These are phyloP conservation scores for Theobroma cacao DNA, from an alignment of 345 rosid species.

Conservation along the genomic window DNA sequence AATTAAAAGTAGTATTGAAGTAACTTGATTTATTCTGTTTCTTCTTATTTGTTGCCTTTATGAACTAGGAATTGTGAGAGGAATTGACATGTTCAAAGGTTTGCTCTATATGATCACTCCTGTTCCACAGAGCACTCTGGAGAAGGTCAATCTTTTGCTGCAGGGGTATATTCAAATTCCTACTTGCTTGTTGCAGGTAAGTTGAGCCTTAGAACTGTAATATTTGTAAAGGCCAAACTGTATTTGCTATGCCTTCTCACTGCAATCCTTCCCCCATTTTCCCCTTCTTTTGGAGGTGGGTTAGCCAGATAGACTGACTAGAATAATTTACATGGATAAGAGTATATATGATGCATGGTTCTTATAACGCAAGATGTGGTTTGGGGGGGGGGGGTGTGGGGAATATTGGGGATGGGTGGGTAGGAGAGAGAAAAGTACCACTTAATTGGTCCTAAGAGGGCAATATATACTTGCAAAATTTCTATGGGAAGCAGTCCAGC, in stretches of 20 bases:
- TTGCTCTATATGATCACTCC: constrained; percentile 79
- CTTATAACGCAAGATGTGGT: not conserved
- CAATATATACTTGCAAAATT: not conserved
- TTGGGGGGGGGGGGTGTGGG: too few species aligned
- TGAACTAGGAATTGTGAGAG: constrained; percentile 82
- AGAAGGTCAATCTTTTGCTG: constrained; percentile 73
- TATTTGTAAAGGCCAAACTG: not conserved
- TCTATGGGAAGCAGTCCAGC: not conserved
- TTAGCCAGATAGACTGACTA: not conserved
- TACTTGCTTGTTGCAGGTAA: constrained; percentile 75
- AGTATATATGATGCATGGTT: not conserved
- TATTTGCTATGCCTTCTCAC: not conserved
- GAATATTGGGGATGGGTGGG: not conserved
- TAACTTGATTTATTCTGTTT: not conserved
- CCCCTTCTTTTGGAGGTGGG: not conserved
- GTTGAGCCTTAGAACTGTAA: not conserved
- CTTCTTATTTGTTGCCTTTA: constrained; percentile 1
- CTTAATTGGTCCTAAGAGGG: not conserved
- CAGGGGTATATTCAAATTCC: constrained; percentile 86
- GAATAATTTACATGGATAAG: not conserved
- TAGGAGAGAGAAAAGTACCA: not conserved
- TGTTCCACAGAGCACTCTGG: constrained; percentile 61
- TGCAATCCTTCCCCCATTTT: not conserved
- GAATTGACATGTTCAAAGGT: constrained; percentile 66
- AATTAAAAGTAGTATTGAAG: not conserved